phyloP scores from a whole-genome alignment of 1,284 basidiomycete species.

The Trichosporon ovoides region DNA sequence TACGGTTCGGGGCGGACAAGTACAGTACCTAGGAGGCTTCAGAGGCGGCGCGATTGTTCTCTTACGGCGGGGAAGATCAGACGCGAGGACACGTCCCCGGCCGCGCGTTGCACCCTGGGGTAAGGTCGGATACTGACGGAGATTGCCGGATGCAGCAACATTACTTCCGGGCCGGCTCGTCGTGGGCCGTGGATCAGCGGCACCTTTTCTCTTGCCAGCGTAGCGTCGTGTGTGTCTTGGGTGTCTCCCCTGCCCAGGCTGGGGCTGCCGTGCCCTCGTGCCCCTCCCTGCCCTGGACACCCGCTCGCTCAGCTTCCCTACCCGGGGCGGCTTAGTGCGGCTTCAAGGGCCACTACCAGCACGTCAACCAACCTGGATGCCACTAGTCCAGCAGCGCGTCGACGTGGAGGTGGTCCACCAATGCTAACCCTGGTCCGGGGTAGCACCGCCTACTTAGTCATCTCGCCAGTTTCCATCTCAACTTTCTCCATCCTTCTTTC shows the following conservation, averaged over 20 bases:
- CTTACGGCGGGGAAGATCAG: neutral
- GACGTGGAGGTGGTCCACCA: conserved; percentile 3
- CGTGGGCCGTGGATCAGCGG: neutral
- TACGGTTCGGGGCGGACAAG: too few species aligned
- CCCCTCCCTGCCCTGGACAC: too few species aligned
- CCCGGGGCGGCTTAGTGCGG: neutral
- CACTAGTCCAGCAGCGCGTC: neutral
- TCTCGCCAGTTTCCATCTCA: neutral
- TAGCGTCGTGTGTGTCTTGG: too few species aligned
- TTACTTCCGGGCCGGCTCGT: neutral
- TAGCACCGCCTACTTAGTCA: neutral
- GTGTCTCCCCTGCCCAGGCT: too few species aligned
- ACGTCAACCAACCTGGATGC: neutral
- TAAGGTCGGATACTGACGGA: neutral
- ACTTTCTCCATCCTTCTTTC: neutral
- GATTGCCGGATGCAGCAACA: neutral
- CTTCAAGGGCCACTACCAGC: neutral
- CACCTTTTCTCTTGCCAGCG: too few species aligned
- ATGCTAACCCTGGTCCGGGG: neutral
- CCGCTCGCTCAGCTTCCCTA: too few species aligned
- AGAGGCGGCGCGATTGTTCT: too few species aligned
- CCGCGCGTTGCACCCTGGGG: neutral
- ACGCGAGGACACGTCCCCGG: neutral
- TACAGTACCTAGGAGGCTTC: too few species aligned
- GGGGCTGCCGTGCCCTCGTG: too few species aligned